Base-by-base conservation (phyloP, 2,329 filamentous ascomycete species). In the Paecilomyces formosus region DNA sequence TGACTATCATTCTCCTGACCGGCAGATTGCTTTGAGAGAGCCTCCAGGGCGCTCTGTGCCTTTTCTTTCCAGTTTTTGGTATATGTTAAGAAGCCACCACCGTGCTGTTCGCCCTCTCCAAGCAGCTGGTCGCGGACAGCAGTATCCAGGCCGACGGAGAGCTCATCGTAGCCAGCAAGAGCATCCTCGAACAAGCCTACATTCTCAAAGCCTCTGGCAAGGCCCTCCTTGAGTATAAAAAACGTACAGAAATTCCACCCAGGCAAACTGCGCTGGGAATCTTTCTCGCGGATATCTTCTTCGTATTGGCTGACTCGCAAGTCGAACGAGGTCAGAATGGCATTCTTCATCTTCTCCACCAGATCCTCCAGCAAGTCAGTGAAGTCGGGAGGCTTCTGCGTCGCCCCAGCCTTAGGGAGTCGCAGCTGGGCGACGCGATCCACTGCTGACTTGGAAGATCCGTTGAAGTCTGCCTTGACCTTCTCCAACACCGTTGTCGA, bases 161-260 rank as follows among this genome's bases (percentile, higher is more conserved):
- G 84, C 76, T 99, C 93, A 72, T 97, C 94, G 66, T 99, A 99
- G 13, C 92, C 91, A 3, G 94, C 89, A 45, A 99, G 78, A 2
- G 94, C 93, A 80, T 99, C 94, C 69, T 99, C 94, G 8, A 97
- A 90, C 9, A 99, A 79, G 0, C 95, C 95, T 2, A 97, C 92
- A 70, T 90, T 97, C 73, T 99, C 95, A 65, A 99, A 96, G 0
- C 93, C 95, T 64, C 90, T 84, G 1, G 94, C 93, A 35, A 99
- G 78, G 0, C 94, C 94, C 73, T 99, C 94, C 69, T 99, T 99
- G 8, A 99, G 81, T 15, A 99, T 92, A 72, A 99, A 99, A 72
- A 99, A 99, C 0, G 94, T 99, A 74, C 94, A 97, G 71, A 99
- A 99, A 70, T 99, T 99, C 94, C 94, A 99, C 0, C 94, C 94